Evolutionary conservation across 1,139 yeast genomes (phyloP), one percentile per base, ranked within the genome.

Genomic region (Saccharomyces pastorianus): DNA sequence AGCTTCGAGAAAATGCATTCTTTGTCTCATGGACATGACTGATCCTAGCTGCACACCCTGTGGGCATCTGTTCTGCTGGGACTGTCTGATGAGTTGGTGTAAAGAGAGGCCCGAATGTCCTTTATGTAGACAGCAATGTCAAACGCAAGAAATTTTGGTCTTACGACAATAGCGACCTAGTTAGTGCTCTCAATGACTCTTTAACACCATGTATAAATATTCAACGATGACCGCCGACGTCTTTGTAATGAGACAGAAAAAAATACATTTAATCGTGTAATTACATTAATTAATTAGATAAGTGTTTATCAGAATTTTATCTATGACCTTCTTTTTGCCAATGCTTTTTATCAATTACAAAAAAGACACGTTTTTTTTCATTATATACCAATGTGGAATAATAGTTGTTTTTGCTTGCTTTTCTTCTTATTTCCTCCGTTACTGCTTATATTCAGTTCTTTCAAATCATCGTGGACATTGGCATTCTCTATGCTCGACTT

Each of bases 11-110:
- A 76, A 78, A 50, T 93, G 99, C 66, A 85, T 90, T 76, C 75
- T 93, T 41, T 93, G 99, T 67, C 75, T 91, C 38, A 84, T 87
- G 6, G 76, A 79, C 17, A 88, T 93, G 95, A 76, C 74, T 2
- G 81, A 87, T 58, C 98, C 99, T 1, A 76, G 96, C 1, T 82
- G 90, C 56, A 90, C 96, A 0, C 80, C 84, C 8, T 93, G 99
- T 71, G 99, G 99, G 0, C 99, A 93, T 68, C 58, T 88, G 17
- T 91, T 88, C 68, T 93, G 99, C 71, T 93, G 98, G 98, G 78
- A 76, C 6, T 93, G 99, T 67, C 83, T 89, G 6, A 78, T 83
- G 6, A 96, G 88, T 62, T 93, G 98, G 98, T 81, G 90, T 53
- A 75, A 89, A 58, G 96, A 90, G 57, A 81, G 82, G 61, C 85